Evolutionary conservation across 169 alveolate genomes (phyloP), one percentile per base, ranked within the genome.

Genomic region (Ichthyophthirius multifiliis): DNA sequence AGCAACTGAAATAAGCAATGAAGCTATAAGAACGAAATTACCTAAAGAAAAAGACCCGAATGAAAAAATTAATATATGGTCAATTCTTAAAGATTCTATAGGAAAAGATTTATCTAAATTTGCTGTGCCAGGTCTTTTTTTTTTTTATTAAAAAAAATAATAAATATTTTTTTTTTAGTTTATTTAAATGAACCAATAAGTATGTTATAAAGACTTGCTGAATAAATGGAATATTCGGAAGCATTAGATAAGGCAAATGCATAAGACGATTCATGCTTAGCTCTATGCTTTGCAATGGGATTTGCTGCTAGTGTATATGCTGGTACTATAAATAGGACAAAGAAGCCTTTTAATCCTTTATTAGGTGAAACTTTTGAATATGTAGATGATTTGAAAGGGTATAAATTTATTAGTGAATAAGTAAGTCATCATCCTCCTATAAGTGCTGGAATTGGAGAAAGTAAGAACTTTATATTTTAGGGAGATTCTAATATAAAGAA

Each of bases 381-480:
- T 48, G 65, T 84, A 6, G 86, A 82, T 79, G 82, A 67, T 18
- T 55, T 80, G n/a, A 76, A 81, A 73, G 85, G 81, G 32, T 84
- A 76, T 63, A 78, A 84, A 80, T 82, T 82, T 78, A 65, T 82
- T 67, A 74, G 88, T 34, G 94, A 89, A 62, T 81, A 89, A 67
- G 94, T 89, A 13, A 83, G 90, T 9, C 94, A 89, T 79, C 94
- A 89, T 44, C 94, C 94, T 23, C 91, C 94, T n/a, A 89, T 89
- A 12, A 67, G 83, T 10, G 94, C 94, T 4, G 85, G 88, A 43
- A 82, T 77, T 89, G 90, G 88, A 34, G 90, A 84, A 39, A 86
- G 89, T 2, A 75, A 76, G 45, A 84, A 88, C 15, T 89, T 86
- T 88, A 71, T 80, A 77, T 82, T 84, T 77, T 77, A 83, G 55